Percentiles rank a stretch among this genome's conserved stretches.
Conservation (phyloP, 306 rosid genomes). For the Boehmeria nivea region DNA sequence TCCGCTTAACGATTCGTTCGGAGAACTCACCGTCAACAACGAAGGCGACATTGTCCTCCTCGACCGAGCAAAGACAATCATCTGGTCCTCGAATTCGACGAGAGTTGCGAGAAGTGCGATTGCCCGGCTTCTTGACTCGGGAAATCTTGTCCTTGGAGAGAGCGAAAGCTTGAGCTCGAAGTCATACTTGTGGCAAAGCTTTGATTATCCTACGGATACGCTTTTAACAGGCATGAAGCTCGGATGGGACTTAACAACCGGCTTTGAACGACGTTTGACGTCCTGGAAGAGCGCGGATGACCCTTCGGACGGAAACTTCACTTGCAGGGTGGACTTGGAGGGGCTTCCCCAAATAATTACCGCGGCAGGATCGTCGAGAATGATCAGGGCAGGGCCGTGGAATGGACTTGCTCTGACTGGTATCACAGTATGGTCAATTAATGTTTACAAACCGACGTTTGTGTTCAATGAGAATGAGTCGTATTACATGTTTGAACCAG, state of each 20-base stretch:
- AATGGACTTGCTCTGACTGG: constrained; percentile 17
- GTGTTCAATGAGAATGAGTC: neutral
- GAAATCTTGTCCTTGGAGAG: constrained; percentile 22
- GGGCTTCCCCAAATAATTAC: constrained; percentile 5
- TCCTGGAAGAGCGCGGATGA: constrained; percentile 17
- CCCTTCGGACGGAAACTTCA: constrained; percentile 13
- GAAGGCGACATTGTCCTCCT: constrained; percentile 31
- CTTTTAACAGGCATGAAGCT: constrained; percentile 19
- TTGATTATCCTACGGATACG: constrained; percentile 20
- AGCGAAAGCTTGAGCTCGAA: constrained; percentile 5
- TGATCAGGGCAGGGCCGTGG: constrained; percentile 12
- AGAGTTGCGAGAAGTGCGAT: constrained; percentile 17
- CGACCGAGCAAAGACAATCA: neutral
- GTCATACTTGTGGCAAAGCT: constrained; percentile 33
- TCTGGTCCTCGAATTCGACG: constrained; percentile 17
- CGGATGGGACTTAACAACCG: constrained; percentile 14
- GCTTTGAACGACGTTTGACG: constrained; percentile 7
- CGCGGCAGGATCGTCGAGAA: neutral
- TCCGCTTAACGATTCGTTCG: constrained; percentile 2
- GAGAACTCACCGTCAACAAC: constrained; percentile 16
- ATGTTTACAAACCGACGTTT: neutral
- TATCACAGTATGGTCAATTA: neutral
- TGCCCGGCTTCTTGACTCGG: constrained; percentile 14
- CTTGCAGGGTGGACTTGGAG: neutral
- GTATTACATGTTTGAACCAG: neutral